Base-by-base conservation (phyloP, 805 yeast species). In the Yarrowia sp. region DNA sequence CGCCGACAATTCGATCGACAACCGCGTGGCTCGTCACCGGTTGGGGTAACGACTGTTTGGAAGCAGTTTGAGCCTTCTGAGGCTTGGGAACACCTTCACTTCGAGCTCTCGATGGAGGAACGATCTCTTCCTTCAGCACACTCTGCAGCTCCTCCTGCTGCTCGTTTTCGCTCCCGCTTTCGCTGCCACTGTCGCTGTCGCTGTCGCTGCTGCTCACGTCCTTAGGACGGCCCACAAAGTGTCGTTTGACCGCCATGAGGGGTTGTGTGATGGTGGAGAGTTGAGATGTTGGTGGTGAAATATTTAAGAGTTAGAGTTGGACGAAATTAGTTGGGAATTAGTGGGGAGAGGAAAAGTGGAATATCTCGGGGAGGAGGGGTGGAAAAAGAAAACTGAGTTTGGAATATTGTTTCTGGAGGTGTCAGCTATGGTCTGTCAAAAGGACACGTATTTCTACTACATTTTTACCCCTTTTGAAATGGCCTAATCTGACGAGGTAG, bases 151-250 rank as follows among this genome's bases (percentile, higher is more conserved):
- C 35, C 32, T 45, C 19, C 15, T 35, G 35, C 14, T 3, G 11
- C 52, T 43, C 65, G 9, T 32, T 8, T 14, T 41, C 63, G n/a
- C 63, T 41, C 14, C 15, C 61, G 15, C 48, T 55, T 8, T 26
- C 63, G 32, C 63, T 56, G 40, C 41, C 49, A 11, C 38, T 42
- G 40, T n/a, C 65, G 26, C 41, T 56, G 49, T 16, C 49, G 26
- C 50, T 56, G 49, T 56, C 64, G 19, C 65, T 59, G 52, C n/a
- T 35, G 35, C 52, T 32, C 16, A 48, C 67, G 46, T 63, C 67
- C 10, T 36, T 41, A 2, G 56, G 55, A n/a, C 56, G 67, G 35
- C 67, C 67, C 36, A 63, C 46, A 49, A 49, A 63, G 49, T 49
- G 56, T 15, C 56, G 67, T 22, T 63, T 63, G 38, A 49, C 22